Evolutionary conservation across 768 basidiomycete genomes (phyloP).

Genomic region (Podaxis carcinomalis): DNA sequence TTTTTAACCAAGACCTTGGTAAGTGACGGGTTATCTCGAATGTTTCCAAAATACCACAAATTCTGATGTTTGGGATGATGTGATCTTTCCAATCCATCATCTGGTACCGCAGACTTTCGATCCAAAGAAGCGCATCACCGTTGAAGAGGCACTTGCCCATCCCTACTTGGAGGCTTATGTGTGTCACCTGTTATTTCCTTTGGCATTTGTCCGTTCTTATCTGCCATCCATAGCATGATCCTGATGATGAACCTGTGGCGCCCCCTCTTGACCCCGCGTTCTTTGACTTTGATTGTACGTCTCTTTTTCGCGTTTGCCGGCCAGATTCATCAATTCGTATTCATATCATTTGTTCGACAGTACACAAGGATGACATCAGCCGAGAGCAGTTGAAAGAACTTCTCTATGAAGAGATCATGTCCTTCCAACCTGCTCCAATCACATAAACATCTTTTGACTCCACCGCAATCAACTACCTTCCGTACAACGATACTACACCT

Average conservation of each 20-base stretch:
- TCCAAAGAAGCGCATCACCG: conserved; percentile 93
- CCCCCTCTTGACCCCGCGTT: conserved; percentile 95
- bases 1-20: conserved; percentile 82
- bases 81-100: neutral
- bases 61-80: conserved; percentile 1
- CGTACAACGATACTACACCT: neutral
- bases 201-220: conserved; percentile 12
- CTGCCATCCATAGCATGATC: conserved; percentile 63
- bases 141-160: conserved; percentile 92
- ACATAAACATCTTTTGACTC: conserved; percentile 26
- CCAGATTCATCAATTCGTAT: neutral
- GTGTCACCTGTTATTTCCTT: conserved; percentile 23
- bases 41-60: neutral
- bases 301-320: conserved; percentile 13
- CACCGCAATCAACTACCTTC: neutral
- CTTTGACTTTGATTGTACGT: conserved; percentile 89
- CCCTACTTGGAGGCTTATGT: conserved; percentile 94
- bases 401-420: conserved; percentile 92
- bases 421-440: conserved; percentile 62
- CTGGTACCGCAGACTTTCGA: conserved; percentile 73
- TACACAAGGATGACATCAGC: conserved; percentile 94
- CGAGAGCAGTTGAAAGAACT: conserved; percentile 94
- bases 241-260: conserved; percentile 94
- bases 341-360: conserved; percentile 29
- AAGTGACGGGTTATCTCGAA: conserved; percentile 16